Percentiles rank a stretch among this genome's conserved stretches.
Conservation (phyloP, 2,329 filamentous ascomycete species). For the Teratosphaeria gauchensis region DNA sequence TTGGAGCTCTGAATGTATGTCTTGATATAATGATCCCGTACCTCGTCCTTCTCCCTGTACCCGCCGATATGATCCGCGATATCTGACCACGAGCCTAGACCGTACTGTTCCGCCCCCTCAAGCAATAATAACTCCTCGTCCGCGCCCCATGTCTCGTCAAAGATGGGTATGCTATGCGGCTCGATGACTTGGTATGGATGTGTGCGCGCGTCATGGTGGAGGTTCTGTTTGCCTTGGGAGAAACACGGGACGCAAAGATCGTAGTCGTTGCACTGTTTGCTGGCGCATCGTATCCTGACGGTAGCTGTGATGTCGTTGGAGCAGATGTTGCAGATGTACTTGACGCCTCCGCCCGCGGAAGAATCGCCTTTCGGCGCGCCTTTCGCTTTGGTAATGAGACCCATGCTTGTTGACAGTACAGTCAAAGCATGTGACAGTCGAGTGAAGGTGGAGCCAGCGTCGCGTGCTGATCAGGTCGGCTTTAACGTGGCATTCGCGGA, state of each 20-base stretch:
- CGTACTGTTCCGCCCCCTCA: constrained; percentile 93
- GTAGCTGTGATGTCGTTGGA: constrained; percentile 95
- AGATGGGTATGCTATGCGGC: constrained; percentile 96
- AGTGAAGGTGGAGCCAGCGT: background rate
- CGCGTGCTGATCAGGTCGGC: background rate
- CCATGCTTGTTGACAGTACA: constrained; percentile 13
- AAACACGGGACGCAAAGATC: constrained; percentile 97
- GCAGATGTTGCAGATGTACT: constrained; percentile 96
- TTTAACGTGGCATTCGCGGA: background rate
- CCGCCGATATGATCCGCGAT: constrained; percentile 97
- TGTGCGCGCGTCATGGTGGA: constrained; percentile 74
- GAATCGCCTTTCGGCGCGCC: constrained; percentile 18
- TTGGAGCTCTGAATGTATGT: constrained; percentile 74
- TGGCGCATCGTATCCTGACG: constrained; percentile 88
- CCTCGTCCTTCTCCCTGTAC: constrained; percentile 88
- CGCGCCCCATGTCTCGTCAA: constrained; percentile 88
- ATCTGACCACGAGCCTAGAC: constrained; percentile 92
- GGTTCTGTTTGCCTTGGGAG: constrained; percentile 66
- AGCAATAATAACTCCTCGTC: constrained; percentile 91
- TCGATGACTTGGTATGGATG: constrained; percentile 93
- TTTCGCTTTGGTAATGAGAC: constrained; percentile 27
- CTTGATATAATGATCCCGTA: constrained; percentile 83
- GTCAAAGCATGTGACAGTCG: background rate
- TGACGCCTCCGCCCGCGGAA: constrained; percentile 40
- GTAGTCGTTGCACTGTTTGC: constrained; percentile 77